phyloP scores from a whole-genome alignment of 164 flowering plant genomes.

The Vitis amurensis region DNA sequence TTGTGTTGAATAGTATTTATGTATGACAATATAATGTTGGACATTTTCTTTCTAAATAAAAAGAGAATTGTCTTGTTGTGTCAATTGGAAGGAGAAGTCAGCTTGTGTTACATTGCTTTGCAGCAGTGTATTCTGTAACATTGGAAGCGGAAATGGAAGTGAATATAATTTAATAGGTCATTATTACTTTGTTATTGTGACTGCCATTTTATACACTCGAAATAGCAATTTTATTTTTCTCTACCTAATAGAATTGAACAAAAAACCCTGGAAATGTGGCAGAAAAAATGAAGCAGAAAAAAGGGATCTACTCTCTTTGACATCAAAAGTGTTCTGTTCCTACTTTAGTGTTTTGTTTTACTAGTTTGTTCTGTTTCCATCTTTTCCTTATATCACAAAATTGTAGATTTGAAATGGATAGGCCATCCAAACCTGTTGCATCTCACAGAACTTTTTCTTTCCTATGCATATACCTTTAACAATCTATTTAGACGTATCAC shows the following conservation, averaged over 20 bases:
- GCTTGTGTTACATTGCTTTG: neutral
- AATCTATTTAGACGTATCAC: neutral
- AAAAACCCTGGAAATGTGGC: neutral
- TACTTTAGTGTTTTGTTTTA: no score
- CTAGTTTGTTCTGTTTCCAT: no score
- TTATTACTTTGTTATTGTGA: neutral
- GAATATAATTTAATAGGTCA: neutral
- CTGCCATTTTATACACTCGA: neutral
- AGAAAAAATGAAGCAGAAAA: no score
- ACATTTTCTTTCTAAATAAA: neutral
- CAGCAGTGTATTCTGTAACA: neutral
- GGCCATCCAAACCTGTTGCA: no score
- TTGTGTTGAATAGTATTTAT: no score
- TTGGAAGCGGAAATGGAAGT: neutral
- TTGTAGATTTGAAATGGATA: no score
- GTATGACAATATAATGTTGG: neutral
- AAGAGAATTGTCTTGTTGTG: neutral
- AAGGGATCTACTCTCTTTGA: no score
- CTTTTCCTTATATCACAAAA: no score
- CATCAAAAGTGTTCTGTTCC: no score
- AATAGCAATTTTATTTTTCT: no score
- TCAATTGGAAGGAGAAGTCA: neutral
- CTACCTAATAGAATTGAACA: no score
- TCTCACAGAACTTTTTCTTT: neutral
- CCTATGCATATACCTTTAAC: neutral